phyloP scores from a whole-genome alignment of 768 basidiomycete genomes.

The Hirschioporus abietinus region DNA sequence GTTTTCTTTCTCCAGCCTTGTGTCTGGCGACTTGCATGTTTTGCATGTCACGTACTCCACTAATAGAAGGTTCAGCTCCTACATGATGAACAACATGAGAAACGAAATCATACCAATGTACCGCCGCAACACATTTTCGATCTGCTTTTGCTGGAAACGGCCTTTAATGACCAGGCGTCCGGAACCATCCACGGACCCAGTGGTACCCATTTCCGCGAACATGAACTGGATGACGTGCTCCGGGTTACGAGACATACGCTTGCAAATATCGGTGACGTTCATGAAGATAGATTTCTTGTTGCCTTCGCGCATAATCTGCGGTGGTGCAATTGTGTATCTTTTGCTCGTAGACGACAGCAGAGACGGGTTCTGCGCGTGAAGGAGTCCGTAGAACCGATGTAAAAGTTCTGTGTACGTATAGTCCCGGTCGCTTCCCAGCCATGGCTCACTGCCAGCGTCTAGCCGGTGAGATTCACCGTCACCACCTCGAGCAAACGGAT shows the following conservation, averaged over 20 bases:
- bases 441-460: slow-evolving; percentile 77
- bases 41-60: slow-evolving; percentile 99
- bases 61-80: slow-evolving; percentile 23
- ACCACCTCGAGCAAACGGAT: slow-evolving; percentile 64
- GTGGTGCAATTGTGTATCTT: slow-evolving; percentile 96
- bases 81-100: slow-evolving; percentile 3
- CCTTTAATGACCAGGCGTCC: slow-evolving; percentile 95
- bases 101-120: slow-evolving; percentile 78
- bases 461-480: slow-evolving; percentile 48
- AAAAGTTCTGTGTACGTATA: slow-evolving; percentile 98
- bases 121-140: slow-evolving; percentile 92
- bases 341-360: slow-evolving; percentile 81
- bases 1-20: slow-evolving; percentile 93
- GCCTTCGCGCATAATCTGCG: slow-evolving; percentile 89
- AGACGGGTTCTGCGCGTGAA: slow-evolving; percentile 92
- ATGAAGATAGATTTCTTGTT: slow-evolving; percentile 98
- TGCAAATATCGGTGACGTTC: slow-evolving; percentile 96
- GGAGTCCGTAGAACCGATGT: slow-evolving; percentile 83
- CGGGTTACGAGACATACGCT: slow-evolving; percentile 95
- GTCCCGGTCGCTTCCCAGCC: slow-evolving; percentile 91
- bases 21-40: slow-evolving; percentile 98
- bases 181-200: slow-evolving; percentile 88
- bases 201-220: slow-evolving; percentile 98
- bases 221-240: slow-evolving; percentile 97
- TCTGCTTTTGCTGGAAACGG: slow-evolving; percentile 96